Base-by-base conservation (phyloP, 352 stramenopile genomes). In the Phytophthora citricola region DNA sequence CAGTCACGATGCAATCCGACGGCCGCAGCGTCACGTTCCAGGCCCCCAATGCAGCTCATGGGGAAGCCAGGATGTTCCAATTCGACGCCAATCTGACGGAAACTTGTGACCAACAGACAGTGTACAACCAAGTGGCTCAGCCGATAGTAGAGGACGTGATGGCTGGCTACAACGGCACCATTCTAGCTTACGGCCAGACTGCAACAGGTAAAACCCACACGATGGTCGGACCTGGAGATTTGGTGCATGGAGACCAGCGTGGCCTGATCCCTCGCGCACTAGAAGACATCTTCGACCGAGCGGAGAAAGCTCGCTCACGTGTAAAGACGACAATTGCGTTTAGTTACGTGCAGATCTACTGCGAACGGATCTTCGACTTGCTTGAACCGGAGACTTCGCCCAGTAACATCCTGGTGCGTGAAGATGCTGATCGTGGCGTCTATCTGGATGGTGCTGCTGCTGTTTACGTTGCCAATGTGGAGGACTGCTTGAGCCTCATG, bases 271-370 rank as follows among this genome's bases (percentile, higher is more conserved):
- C 84, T 12, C 81, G 84, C 2, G 78, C 78, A 17, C 66, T 93
- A 24, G 71, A 87, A 59, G 75, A 82, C 55, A 82, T 91, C 20
- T 91, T 93, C 47, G 46, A 69, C 58, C 55, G 56, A 6, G 76
- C 70, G 14, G 71, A 82, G 17, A 70, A 70, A 26, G 62, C 63
- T 1, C 61, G 70, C 3, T 66, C 69, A 6, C 53, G 59, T 3
- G 60, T 46, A 3, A 85, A 75, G 62, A 88, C 78, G n/a, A 79
- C 58, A 15, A 56, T 92, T 15, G 79, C 76, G 5, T 41, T 90
- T 17, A 93, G 83, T 52, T 93, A 89, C 56, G 83, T 91, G 32
- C 81, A 93, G 75, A 89, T 93, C 40, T 93, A 93, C 72, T 92
- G 83, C 66, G 85, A 92, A 60, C 83, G 83, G n/a, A 75, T 93